Evolutionary conservation across 2,329 filamentous ascomycete genomes (phyloP), one percentile per base, ranked within the genome.

Genomic region (Aciculosporium take): DNA sequence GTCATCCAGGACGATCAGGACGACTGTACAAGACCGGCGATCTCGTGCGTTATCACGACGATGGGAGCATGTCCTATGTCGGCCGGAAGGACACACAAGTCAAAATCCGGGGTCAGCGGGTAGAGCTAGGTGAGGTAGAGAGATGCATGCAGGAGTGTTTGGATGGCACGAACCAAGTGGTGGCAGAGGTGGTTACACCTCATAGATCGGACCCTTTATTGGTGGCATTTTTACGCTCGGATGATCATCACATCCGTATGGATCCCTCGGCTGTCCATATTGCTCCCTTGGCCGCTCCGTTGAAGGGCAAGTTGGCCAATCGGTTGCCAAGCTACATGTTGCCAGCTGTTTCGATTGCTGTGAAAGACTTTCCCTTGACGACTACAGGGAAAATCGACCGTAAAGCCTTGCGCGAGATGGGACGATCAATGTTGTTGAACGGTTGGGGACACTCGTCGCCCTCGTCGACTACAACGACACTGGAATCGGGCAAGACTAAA

Each of bases 21-120:
- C 46, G 49, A 23, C 20, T 48, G 12, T 53, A 54, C 40, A 47
- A 41, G 31, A 51, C 53, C 1, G 53, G 53, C 7, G 53, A 55
- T 29, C 33, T 51, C 15, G 52, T 51, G 1, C 37, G 53, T 32
- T 67, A 67, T 25, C 51, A 61, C 31, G 48, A 28, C 7, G 31
- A 35, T 13, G 50, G 50, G 7, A 42, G 28, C 13, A 30, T 56
- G 8, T 36, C 40, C 1, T 52, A 45, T 43, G 37, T 53, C n/a
- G 49, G 55, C 28, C 48, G 54, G 1, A 49, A 48, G 17, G 55
- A 58, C 33, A 39, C 40, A 6, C 53, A 58, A 35, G 63, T 76
- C 37, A 76, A 76, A 52, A 53, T 76, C 7, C 61, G 65, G 20
- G 76, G 76, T 17, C 74, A 66, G 45, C 54, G 71, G 37, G 59